Percentiles rank a stretch among this genome's conserved stretches.
phyloP scores from a whole-genome alignment of 768 basidiomycete species.

The Chlorophyllum brunneum region DNA sequence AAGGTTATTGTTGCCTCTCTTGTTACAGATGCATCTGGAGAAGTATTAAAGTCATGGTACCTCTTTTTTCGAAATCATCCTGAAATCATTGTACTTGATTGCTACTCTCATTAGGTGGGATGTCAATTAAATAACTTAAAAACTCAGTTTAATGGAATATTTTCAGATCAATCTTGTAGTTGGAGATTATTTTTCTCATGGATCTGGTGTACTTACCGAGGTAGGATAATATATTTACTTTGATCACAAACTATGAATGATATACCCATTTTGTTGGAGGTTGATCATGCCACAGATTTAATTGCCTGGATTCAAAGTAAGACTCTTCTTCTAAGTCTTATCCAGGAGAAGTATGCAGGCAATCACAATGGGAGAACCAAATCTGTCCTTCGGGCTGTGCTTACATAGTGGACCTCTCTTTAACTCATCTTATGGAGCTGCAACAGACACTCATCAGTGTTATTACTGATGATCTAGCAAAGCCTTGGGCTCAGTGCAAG shows the following conservation, averaged over 20 bases:
- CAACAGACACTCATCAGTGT: neutral
- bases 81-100: conserved; percentile 17
- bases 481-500: conserved; percentile 11
- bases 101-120: conserved; percentile 27
- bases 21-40: conserved; percentile 32
- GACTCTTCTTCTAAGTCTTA: conserved; percentile 21
- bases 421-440: conserved; percentile 22
- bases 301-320: conserved; percentile 33
- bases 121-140: too few species aligned
- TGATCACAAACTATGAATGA: neutral
- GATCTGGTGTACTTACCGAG: conserved; percentile 18
- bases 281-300: conserved; percentile 17
- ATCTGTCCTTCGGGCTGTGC: conserved; percentile 26
- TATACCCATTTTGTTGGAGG: neutral
- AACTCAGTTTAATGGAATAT: too few species aligned
- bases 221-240: too few species aligned
- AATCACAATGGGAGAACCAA: neutral
- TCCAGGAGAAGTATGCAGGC: neutral
- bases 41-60: conserved; percentile 21
- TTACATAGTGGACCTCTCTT: conserved; percentile 31
- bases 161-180: too few species aligned
- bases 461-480: conserved; percentile 10
- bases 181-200: too few species aligned
- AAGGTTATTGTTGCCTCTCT: conserved; percentile 23
- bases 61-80: conserved; percentile 14